These are phyloP conservation scores for Phylloporus sp. DNA, from an alignment of 1,284 basidiomycete genomes.

Conservation along the genomic window DNA sequence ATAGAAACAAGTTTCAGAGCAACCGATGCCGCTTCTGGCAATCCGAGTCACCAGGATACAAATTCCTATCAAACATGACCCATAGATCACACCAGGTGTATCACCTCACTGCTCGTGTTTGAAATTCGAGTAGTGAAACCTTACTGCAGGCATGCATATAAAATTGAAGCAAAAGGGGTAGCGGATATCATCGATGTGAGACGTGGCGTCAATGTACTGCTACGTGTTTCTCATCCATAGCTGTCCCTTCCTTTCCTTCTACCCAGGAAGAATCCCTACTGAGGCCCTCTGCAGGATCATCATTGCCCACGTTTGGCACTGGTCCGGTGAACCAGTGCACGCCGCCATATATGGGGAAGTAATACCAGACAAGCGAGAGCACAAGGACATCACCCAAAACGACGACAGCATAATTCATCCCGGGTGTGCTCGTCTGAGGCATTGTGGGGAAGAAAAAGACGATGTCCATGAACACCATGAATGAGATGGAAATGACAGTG, in stretches of 20 bases:
- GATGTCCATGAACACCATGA: conserved; percentile 63
- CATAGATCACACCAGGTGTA: too few relatives aligned
- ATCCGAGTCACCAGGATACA: too few relatives aligned
- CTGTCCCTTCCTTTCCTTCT: not conserved
- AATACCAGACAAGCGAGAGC: conserved; percentile 64
- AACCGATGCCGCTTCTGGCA: too few relatives aligned
- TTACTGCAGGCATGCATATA: not conserved
- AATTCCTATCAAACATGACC: too few relatives aligned
- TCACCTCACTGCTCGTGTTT: too few relatives aligned
- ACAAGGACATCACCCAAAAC: conserved; percentile 60
- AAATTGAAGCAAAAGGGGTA: not conserved
- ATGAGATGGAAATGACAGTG: conserved; percentile 53
- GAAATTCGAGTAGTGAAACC: too few relatives aligned
- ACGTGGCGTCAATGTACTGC: not conserved
- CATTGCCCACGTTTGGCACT: conserved; percentile 38
- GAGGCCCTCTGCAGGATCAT: not conserved
- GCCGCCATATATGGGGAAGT: conserved; percentile 69
- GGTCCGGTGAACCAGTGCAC: conserved; percentile 72
- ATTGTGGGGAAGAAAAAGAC: conserved; percentile 68
- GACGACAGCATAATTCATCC: conserved; percentile 74
- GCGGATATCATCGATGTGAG: not conserved
- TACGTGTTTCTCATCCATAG: conserved; percentile 3
- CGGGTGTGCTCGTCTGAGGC: conserved; percentile 45
- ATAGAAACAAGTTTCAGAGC: too few relatives aligned
- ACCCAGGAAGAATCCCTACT: conserved; percentile 11